Conservation (phyloP, 352 stramenopile genomes). For the Phytopythium helicoides region DNA sequence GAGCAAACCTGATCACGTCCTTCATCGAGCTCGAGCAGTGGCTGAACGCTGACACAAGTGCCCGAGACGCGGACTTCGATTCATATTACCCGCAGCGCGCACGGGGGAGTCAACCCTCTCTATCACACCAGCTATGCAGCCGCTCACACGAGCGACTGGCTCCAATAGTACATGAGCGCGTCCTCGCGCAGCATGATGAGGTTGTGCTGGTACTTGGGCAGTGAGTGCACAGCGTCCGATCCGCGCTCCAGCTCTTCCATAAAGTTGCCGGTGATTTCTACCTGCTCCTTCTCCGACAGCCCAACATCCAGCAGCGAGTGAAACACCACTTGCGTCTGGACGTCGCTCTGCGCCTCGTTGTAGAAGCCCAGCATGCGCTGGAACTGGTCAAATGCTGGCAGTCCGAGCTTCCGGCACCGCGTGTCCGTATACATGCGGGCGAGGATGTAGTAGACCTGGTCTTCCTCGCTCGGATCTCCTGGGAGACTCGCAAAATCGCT, state of each 20-base stretch:
- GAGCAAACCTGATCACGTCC: no score
- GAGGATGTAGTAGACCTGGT: constrained; percentile 82
- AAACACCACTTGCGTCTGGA: constrained; percentile 78
- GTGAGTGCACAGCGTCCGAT: constrained; percentile 70
- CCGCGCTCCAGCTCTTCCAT: constrained; percentile 50
- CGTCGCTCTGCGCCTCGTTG: constrained; percentile 64
- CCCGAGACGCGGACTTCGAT: not conserved
- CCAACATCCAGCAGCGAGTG: constrained; percentile 56
- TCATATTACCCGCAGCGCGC: not conserved
- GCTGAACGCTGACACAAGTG: no score
- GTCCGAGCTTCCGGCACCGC: constrained; percentile 62
- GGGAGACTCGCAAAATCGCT: constrained; percentile 43
- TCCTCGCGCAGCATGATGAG: constrained; percentile 81
- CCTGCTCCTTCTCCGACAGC: constrained; percentile 56
- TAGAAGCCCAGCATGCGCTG: constrained; percentile 86
- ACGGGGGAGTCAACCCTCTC: not conserved
- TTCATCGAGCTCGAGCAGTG: no score
- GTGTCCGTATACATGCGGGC: constrained; percentile 74
- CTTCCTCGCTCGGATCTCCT: constrained; percentile 38
- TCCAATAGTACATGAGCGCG: constrained; percentile 88
- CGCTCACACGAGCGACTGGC: constrained; percentile 61
- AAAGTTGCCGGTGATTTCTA: constrained; percentile 69
- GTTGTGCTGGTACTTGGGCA: constrained; percentile 85
- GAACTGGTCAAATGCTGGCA: constrained; percentile 83
- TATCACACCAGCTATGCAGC: no score